A percentile compares a stretch with the other conserved stretches of the same genome.
These are phyloP conservation scores for Fusarium annulatum DNA, from an alignment of 2,329 filamentous ascomycete genomes.

Conservation along the genomic window DNA sequence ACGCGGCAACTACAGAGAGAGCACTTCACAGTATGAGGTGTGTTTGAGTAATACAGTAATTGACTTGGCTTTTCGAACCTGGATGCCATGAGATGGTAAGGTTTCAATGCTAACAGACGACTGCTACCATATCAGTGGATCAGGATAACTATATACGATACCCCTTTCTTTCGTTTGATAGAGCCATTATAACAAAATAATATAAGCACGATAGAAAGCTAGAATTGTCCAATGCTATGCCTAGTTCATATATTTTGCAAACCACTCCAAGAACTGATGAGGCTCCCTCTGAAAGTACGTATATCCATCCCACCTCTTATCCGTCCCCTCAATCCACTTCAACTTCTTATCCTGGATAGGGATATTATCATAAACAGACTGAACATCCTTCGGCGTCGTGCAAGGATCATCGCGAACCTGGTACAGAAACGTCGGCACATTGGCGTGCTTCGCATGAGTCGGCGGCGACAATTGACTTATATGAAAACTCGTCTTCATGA, in stretches of 20 bases:
- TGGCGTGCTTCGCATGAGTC: slow-evolving; percentile 19
- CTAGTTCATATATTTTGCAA: slow-evolving; percentile 21
- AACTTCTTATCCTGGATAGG: slow-evolving; percentile 22
- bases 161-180: slow-evolving; percentile 1
- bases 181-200: neutral
- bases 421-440: slow-evolving; percentile 26
- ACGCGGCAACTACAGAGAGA: slow-evolving; percentile 38
- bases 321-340: slow-evolving; percentile 24
- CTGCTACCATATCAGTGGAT: rapidly evolving
- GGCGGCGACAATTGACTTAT: slow-evolving; percentile 5
- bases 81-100: neutral
- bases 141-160: slow-evolving; percentile 8
- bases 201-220: rapidly evolving
- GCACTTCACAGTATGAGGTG: slow-evolving; percentile 30
- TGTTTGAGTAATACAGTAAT: rapidly evolving
- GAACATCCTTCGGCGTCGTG: slow-evolving; percentile 24
- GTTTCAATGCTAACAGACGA: neutral
- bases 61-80: neutral
- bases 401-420: slow-evolving; percentile 21
- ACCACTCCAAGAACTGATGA: slow-evolving; percentile 31
- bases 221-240: rapidly evolving
- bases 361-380: slow-evolving; percentile 31
- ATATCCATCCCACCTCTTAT: slow-evolving; percentile 25
- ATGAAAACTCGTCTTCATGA: slow-evolving; percentile 32
- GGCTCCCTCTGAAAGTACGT: slow-evolving; percentile 31